A percentile compares a stretch with the other conserved stretches of the same genome.
These are phyloP conservation scores for Ogataea philodendri DNA, from an alignment of 805 yeast species.

Conservation along the genomic window DNA sequence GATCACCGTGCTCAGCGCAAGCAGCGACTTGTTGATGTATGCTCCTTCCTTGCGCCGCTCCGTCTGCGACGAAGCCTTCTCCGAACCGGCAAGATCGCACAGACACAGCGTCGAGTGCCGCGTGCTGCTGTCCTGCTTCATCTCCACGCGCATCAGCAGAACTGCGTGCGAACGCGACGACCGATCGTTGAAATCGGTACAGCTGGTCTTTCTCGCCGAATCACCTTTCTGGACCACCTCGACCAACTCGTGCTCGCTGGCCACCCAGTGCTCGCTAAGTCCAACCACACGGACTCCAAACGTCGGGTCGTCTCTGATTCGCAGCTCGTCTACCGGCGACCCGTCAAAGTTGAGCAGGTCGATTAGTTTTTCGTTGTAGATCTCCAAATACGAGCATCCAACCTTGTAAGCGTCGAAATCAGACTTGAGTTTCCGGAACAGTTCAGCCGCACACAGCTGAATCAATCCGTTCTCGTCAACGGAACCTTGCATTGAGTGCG, in stretches of 20 bases:
- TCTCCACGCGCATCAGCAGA: constrained; percentile 60
- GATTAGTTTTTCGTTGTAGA: constrained; percentile 81
- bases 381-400: constrained; percentile 73
- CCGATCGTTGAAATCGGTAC: constrained; percentile 84
- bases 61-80: constrained; percentile 68
- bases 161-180: constrained; percentile 93
- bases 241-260: constrained; percentile 57
- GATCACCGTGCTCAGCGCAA: constrained; percentile 91
- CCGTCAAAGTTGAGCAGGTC: constrained; percentile 59
- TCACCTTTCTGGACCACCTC: constrained; percentile 67
- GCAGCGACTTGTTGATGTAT: constrained; percentile 82
- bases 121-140: constrained; percentile 43
- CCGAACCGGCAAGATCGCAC: constrained; percentile 98
- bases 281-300: constrained; percentile 78
- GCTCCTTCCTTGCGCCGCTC: constrained; percentile 94
- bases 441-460: constrained; percentile 58
- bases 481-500: constrained; percentile 80
- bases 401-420: constrained; percentile 41
- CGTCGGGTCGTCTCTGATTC: constrained; percentile 71
- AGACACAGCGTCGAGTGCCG: constrained; percentile 64
- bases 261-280: constrained; percentile 58
- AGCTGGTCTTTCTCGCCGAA: constrained; percentile 70
- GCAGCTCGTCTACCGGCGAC: constrained; percentile 50
- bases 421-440: constrained; percentile 48
- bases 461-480: constrained; percentile 66